Conservation (phyloP, 1,139 yeast species). For the Pichia sp. region DNA sequence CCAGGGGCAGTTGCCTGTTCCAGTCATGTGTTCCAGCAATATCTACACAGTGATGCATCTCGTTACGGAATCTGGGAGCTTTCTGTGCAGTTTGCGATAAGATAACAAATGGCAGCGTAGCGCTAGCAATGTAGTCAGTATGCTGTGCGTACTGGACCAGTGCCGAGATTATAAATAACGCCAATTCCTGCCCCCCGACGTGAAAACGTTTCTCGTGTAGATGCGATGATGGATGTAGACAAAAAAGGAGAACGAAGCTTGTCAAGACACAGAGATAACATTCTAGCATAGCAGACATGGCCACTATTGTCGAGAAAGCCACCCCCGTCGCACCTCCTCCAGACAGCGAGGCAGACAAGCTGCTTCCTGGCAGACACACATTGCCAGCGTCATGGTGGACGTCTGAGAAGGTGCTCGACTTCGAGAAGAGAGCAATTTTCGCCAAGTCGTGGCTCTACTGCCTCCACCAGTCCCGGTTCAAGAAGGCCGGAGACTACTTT, state of each 20-base stretch:
- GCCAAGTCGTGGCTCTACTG: conserved; percentile 54
- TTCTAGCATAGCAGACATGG: conserved; percentile 6
- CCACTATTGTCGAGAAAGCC: conserved; percentile 24
- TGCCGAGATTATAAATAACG: background rate
- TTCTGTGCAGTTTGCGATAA: too few relatives aligned
- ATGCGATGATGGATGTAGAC: too few relatives aligned
- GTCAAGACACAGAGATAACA: too few relatives aligned
- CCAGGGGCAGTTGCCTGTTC: conserved; percentile 1
- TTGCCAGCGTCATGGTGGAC: conserved; percentile 68
- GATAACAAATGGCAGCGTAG: too few relatives aligned
- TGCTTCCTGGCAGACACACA: conserved; percentile 48
- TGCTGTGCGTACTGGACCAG: too few relatives aligned
- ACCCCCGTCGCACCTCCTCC: conserved; percentile 29
- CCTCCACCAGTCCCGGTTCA: conserved; percentile 47
- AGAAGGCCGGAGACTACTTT: conserved; percentile 54
- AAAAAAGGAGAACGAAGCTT: too few relatives aligned
- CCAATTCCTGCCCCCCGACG: background rate
- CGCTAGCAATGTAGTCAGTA: too few relatives aligned
- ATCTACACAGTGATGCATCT: too few relatives aligned
- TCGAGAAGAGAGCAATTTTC: conserved; percentile 55
- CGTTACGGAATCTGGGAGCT: too few relatives aligned
- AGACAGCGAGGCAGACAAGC: conserved; percentile 24
- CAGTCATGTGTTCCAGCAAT: background rate
- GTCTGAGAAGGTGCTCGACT: conserved; percentile 51
- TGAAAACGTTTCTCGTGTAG: too few relatives aligned